Base-by-base conservation (phyloP, 495 filamentous ascomycete species). In the Annulohypoxylon nitens region DNA sequence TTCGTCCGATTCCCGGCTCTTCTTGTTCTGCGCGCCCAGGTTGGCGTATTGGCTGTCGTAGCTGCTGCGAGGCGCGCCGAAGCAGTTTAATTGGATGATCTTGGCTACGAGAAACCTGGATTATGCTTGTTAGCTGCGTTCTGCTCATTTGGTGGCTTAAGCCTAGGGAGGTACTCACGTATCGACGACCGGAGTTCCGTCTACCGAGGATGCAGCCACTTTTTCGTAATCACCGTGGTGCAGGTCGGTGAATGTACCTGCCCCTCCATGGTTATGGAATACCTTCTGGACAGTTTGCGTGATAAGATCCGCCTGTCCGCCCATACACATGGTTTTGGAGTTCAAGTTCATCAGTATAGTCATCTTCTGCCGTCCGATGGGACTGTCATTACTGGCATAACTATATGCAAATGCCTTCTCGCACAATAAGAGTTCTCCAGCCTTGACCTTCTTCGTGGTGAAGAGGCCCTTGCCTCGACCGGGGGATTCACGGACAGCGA, bases 331-430 rank as follows among this genome's bases (percentile, higher is more conserved):
- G 8, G 33, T 75, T 4, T 76, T 61, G 16, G 70, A 81, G 9
- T 83, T 71, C 2, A 67, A 10, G 67, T 85, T 81, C 4, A 86
- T 64, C 10, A 85, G 61, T 12, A 84, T 14, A 1, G 58, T 69
- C 23, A 70, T 76, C 63, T 73, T 62, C 5, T 25, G 36, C n/a
- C 0, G 20, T 14, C 68, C 54, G 12, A 43, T 20, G 7, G 45
- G 45, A 11, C 18, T 48, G 3, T 74, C 61, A 7, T 62, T 26
- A 26, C 41, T 51, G 30, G 47, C 50, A 47, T 74, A 78, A 26
- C 75, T 76, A 48, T 79, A 78, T n/a, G 71, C 75, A 61, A 90
- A 88, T 0, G 87, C 86, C 64, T 89, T 90, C 68, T 90, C 87
- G 55, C 84, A 88, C 14, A 89, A 64, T 0, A 90, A 71, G 11